Conservation (phyloP, 805 yeast species). For the Metschnikowia proteae region DNA sequence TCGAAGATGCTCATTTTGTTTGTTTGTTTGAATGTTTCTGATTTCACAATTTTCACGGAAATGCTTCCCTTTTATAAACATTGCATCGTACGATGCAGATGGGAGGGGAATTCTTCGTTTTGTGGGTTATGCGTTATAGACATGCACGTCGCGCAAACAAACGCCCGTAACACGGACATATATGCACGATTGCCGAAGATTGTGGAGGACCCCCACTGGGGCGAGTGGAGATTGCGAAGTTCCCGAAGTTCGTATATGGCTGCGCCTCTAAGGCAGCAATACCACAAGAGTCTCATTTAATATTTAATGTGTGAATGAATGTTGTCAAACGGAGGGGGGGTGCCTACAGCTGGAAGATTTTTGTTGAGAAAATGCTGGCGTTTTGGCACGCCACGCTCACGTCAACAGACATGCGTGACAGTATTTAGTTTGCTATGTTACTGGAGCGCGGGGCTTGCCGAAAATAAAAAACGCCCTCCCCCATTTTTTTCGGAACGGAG, state of each 20-base stretch:
- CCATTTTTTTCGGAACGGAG: background rate
- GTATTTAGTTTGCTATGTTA: background rate
- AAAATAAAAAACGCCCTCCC: background rate
- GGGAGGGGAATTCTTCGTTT: background rate
- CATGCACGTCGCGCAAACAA: conserved; percentile 1
- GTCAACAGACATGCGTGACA: background rate
- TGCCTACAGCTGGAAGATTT: too few relatives aligned
- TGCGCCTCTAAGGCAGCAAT: background rate
- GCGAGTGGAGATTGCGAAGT: background rate
- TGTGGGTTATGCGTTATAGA: background rate
- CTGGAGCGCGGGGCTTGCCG: background rate
- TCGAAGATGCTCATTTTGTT: conserved; percentile 19
- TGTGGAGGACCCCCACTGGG: conserved; percentile 6
- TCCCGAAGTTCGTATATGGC: background rate
- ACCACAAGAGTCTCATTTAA: too few relatives aligned
- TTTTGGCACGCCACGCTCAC: background rate
- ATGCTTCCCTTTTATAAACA: background rate
- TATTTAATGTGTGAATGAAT: too few relatives aligned
- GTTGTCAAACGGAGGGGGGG: too few relatives aligned
- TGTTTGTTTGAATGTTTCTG: too few relatives aligned
- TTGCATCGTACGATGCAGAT: background rate
- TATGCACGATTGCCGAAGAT: background rate
- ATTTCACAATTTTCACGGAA: background rate
- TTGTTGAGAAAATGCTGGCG: background rate
- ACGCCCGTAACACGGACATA: conserved; percentile 3